Base-by-base conservation (phyloP, 768 basidiomycete genomes). In the Lactifluus rugatus region DNA sequence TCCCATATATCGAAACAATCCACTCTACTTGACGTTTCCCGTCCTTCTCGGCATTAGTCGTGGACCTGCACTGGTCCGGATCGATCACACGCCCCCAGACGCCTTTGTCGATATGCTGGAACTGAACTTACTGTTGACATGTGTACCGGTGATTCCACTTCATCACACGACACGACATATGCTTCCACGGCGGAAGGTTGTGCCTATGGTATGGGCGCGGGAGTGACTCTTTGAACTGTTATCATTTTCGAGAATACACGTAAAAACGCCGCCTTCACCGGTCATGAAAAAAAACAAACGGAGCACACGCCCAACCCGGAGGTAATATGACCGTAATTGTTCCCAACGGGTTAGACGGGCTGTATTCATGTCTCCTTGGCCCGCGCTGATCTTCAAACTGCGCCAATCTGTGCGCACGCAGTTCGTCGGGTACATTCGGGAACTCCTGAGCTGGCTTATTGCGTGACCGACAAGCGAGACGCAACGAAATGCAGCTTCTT, bases 191-290 rank as follows among this genome's bases (percentile, higher is more conserved):
- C 49, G 45, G 8, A 5, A 36, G 34, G 13, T 34, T 13, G 34
- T 28, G 39, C n/a, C n/a, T 36, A 49, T 34, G 2, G 32, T 36
- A 36, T 31, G 32, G 31, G 56, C 25, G 42, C 28, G 31, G 21
- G 19, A 41, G 31, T 25, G 52, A 47, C 17, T 25, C 46, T 23
- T 48, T 48, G 13, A 23, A 34, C 28, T 23, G 6, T 31, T 31
- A 7, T 39, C 21, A 49, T 48, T 59, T 26, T 52, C 39, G 31
- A 28, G 46, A 26, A 49, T 47, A 54, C 52, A 42, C 34, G 52
- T 58, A 44, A 49, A 17, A 34, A 34, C 48, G 47, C 58, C 52
- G 46, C 50, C 26, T 50, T 54, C 48, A 49, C 34, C 53, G 58
- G 52, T 36, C 34, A 54, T 59, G n/a, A 53, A 58, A 55, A 49